These are phyloP conservation scores for Ogataea ramenticola DNA, from an alignment of 805 yeast species.

Conservation along the genomic window DNA sequence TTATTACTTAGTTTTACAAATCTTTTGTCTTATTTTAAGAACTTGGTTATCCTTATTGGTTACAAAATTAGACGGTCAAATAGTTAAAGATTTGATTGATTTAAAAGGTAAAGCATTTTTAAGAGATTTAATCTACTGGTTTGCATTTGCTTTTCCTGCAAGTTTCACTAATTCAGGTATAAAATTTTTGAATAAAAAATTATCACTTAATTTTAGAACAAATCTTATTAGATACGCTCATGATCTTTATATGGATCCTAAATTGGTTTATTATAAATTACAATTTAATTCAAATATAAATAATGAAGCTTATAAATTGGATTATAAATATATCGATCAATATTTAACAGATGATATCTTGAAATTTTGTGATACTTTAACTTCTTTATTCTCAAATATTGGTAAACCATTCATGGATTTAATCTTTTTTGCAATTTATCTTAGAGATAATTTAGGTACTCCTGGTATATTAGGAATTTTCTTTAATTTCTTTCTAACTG, in stretches of 20 bases:
- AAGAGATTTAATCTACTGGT: slow-evolving; percentile 79
- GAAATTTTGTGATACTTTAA: slow-evolving; percentile 71
- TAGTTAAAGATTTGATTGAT: slow-evolving; percentile 81
- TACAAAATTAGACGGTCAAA: slow-evolving; percentile 87
- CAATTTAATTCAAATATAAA: slow-evolving; percentile 47
- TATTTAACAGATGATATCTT: slow-evolving; percentile 81
- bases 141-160: slow-evolving; percentile 86
- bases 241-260: slow-evolving; percentile 77
- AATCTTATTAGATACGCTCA: slow-evolving; percentile 80
- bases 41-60: slow-evolving; percentile 83
- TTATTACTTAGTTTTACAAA: slow-evolving; percentile 58
- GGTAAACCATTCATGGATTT: slow-evolving; percentile 90
- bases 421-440: slow-evolving; percentile 74
- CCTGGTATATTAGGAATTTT: slow-evolving; percentile 81
- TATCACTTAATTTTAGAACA: slow-evolving; percentile 80
- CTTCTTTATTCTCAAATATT: slow-evolving; percentile 77
- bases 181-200: slow-evolving; percentile 65
- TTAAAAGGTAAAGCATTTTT: slow-evolving; percentile 70
- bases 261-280: slow-evolving; percentile 77
- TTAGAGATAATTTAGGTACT: slow-evolving; percentile 79
- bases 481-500: slow-evolving; percentile 73
- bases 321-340: slow-evolving; percentile 68
- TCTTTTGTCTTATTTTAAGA: slow-evolving; percentile 66
- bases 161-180: slow-evolving; percentile 88
- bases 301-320: slow-evolving; percentile 24